These are phyloP conservation scores for Globisporangium orthogonon DNA, from an alignment of 352 stramenopile species.

Conservation along the genomic window DNA sequence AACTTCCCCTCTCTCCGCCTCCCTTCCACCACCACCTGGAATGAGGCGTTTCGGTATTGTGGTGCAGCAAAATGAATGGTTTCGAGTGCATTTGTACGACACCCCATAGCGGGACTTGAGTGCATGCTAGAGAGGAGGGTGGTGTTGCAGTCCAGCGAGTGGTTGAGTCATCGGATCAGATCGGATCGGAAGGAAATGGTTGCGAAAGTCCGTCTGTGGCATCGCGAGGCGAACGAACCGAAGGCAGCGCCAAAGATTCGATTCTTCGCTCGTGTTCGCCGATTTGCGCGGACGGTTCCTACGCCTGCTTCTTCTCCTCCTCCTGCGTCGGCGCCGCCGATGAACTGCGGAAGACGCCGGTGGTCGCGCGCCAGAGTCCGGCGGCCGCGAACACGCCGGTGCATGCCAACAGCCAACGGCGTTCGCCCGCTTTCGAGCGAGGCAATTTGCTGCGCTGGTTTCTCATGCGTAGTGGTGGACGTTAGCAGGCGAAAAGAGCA, in stretches of 20 bases:
- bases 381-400: conserved; percentile 37
- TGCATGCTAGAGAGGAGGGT: not conserved
- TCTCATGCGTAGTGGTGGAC: not conserved
- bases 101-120: not conserved
- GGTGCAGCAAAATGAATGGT: conserved; percentile 1
- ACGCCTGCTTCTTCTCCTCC: not conserved
- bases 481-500: not conserved
- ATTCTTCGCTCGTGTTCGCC: no score
- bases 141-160: no score
- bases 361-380: conserved; percentile 46
- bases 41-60: not conserved
- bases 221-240: no score
- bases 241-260: no score
- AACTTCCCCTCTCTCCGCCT: not conserved
- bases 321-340: no score
- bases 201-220: no score
- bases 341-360: conserved; percentile 25
- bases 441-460: conserved; percentile 37
- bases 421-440: conserved; percentile 32
- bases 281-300: no score
- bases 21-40: not conserved
- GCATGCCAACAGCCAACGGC: conserved; percentile 51
- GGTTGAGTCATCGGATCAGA: no score
- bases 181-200: no score
- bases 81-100: not conserved